Evolutionary conservation across 2,329 filamentous ascomycete species (phyloP), one percentile per base, ranked within the genome.

Genomic region (Hymenoscyphus albidus): DNA sequence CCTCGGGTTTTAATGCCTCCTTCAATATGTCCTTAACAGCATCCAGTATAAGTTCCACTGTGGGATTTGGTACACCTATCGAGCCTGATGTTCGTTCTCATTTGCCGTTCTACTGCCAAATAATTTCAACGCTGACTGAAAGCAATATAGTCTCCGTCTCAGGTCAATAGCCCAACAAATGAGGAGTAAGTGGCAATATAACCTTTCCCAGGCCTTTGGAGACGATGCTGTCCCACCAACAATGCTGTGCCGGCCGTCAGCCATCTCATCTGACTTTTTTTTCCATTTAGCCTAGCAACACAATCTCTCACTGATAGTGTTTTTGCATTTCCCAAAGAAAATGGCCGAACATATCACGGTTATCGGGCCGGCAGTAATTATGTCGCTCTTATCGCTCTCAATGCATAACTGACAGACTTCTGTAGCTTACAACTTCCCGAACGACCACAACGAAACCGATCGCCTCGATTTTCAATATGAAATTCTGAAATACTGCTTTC

Each of bases 401-500:
- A 38, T 51, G 31, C 1, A 48, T 39, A 51, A 12, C 57, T 62
- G 6, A 62, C 63, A 54, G 40, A 16, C n/a, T 13, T 44, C 38
- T 35, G 16, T 54, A 72, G 71, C 68, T 42, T 74, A 74, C 58
- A 65, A 65, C 42, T 74, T 72, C 65, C 81, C 81, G n/a, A 83
- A 83, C 69, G 81, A 83, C 69, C 76, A 80, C 62, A 74, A 76
- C 66, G 82, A 84, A 70, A 71, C 78, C n/a, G 80, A 82, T 65
- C 78, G 82, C 16, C 75, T 83, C 42, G 80, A 83, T 61, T 72
- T 79, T 68, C 81, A 82, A 68, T 79, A 82, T 69, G 76, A 81
- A 59, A 77, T 83, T 68, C 75, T 81, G 66, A 81, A 79, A 57
- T 62, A 57, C 55, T 62, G 61, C 14, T 72, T 73, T 18, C 61